Conservation (phyloP, 2,329 filamentous ascomycete species). For the Penicillium palitans region DNA sequence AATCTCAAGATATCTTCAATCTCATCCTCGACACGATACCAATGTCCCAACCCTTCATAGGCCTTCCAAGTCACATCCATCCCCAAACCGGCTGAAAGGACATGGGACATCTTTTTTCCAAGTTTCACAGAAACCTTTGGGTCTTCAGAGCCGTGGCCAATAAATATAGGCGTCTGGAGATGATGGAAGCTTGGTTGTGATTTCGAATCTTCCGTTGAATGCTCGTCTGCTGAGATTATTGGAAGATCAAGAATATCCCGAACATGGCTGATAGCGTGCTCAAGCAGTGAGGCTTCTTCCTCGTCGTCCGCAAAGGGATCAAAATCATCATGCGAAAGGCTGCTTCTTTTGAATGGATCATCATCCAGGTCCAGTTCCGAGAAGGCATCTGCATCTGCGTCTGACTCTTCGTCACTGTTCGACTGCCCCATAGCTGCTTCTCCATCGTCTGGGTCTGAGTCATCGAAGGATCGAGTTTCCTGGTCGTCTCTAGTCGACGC, state of each 20-base stretch:
- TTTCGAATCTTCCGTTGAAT: neutral
- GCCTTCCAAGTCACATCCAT: slow-evolving; percentile 23
- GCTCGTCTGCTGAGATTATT: neutral
- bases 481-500: neutral
- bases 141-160: slow-evolving; percentile 21
- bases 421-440: neutral
- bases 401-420: neutral
- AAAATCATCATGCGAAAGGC: slow-evolving; percentile 22
- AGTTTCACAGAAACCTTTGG: slow-evolving; percentile 15
- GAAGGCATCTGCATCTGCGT: slow-evolving; percentile 8
- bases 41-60: slow-evolving; percentile 14
- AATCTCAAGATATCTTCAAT: slow-evolving; percentile 16
- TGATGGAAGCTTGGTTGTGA: neutral
- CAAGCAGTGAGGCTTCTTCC: slow-evolving; percentile 14
- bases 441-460: neutral
- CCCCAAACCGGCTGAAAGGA: slow-evolving; percentile 16
- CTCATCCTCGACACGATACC: slow-evolving; percentile 17
- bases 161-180: slow-evolving; percentile 18
- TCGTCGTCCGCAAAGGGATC: slow-evolving; percentile 18
- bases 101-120: slow-evolving; percentile 15
- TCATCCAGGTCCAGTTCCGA: neutral
- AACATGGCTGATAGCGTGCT: slow-evolving; percentile 32
- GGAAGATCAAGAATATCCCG: slow-evolving; percentile 36
- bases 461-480: neutral
- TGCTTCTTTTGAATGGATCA: neutral